These are phyloP conservation scores for Rhizopus microsporus DNA, from an alignment of 371 early-diverging fungal genomes.

Conservation along the genomic window DNA sequence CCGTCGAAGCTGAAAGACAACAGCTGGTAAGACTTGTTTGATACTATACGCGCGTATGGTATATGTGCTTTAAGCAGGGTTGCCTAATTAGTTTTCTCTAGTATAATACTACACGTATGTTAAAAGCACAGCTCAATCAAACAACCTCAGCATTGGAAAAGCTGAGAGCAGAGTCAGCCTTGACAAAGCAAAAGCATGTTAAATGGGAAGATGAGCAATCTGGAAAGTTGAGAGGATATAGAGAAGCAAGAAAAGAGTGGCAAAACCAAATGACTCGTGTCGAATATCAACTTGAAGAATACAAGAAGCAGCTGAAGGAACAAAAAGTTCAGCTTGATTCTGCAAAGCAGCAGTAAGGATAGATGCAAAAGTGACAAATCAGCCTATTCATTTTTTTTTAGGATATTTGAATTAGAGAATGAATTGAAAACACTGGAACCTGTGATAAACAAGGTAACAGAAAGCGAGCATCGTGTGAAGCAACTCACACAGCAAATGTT, in stretches of 20 bases:
- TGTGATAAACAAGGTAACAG: constrained; percentile 47
- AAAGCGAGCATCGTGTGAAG: constrained; percentile 58
- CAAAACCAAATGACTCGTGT: constrained; percentile 50
- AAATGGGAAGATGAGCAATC: constrained; percentile 70
- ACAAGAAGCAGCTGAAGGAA: constrained; percentile 28
- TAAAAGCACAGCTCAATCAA: constrained; percentile 58
- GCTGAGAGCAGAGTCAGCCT: constrained; percentile 55
- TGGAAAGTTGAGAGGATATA: constrained; percentile 53
- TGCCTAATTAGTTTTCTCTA: constrained; percentile 4
- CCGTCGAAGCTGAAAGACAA: constrained; percentile 67
- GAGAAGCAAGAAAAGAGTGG: constrained; percentile 61
- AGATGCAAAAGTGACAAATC: not conserved
- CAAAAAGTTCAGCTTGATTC: constrained; percentile 33
- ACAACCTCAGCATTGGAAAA: constrained; percentile 52
- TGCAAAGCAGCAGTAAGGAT: constrained; percentile 33
- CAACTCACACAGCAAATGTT: constrained; percentile 62
- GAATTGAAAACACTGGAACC: constrained; percentile 53
- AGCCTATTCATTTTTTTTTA: constrained; percentile 13
- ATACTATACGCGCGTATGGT: not conserved
- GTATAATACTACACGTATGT: constrained; percentile 60
- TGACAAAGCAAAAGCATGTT: constrained; percentile 60
- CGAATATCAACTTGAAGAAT: constrained; percentile 51
- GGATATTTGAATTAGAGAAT: constrained; percentile 55
- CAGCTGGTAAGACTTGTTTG: constrained; percentile 36
- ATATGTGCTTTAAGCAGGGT: too few species aligned